Evolutionary conservation across 495 filamentous ascomycete genomes (phyloP), one percentile per base, ranked within the genome.

Genomic region (Glarea lozoyensis): DNA sequence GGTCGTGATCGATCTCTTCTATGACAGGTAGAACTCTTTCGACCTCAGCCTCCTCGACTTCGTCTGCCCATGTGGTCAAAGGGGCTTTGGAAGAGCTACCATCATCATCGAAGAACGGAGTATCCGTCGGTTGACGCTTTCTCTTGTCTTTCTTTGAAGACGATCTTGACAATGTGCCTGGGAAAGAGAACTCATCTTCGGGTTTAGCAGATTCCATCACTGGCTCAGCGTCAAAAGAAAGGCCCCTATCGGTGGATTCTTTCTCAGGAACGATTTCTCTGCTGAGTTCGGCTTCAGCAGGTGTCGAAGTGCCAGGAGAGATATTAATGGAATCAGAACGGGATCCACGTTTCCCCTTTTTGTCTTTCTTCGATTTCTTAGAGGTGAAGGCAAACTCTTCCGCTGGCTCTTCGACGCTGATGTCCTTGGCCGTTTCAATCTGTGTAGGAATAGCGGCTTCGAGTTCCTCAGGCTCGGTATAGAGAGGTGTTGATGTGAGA

Each of bases 81-180:
- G 48, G 44, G 3, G 29, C 13, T 12, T 33, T 39, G 1, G 53
- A 19, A 16, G 39, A 2, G 12, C 9, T 22, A 24, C 20, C 9
- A 10, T 16, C 31, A 15, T 43, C 41, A 29, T 12, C 37, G 3
- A 23, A 27, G 15, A 12, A 36, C 2, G 21, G 18, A 40, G 45
- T 45, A 12, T 42, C 32, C 4, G 53, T 55, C 10, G 53, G 17
- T 50, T 56, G 50, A 41, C 53, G 48, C 40, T 61, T 55, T 43
- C 57, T 54, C 50, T 55, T 61, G 22, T 53, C 48, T 37, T 53
- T 47, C 43, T 50, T 52, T 19, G 40, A 53, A 43, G 29, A 15
- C 30, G 50, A 53, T 19, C 38, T 49, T 30, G 49, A 53, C 32
- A 57, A 27, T 15, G 37, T 43, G 44, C 46, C 48, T 4, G n/a